phyloP scores from a whole-genome alignment of 1,139 yeast genomes.

The Candida sp. region DNA sequence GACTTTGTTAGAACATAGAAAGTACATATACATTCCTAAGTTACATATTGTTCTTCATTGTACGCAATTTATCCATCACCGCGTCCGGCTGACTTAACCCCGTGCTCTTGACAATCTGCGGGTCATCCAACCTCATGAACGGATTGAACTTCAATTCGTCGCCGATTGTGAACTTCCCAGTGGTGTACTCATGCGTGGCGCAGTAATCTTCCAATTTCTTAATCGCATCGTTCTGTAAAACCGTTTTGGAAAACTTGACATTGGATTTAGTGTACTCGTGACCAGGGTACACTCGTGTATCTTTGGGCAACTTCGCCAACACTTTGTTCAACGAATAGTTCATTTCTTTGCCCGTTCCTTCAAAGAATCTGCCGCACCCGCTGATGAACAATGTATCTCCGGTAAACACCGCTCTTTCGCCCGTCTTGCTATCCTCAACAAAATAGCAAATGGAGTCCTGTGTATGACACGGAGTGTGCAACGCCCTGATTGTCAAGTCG shows the following conservation, averaged over 20 bases:
- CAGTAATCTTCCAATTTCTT: conserved; percentile 55
- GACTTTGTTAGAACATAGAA: conserved; percentile 33
- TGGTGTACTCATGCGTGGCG: conserved; percentile 64
- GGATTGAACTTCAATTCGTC: conserved; percentile 90
- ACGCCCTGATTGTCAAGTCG: conserved; percentile 69
- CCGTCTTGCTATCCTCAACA: conserved; percentile 63
- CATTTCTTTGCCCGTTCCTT: conserved; percentile 88
- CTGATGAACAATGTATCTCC: conserved; percentile 95
- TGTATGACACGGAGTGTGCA: conserved; percentile 98
- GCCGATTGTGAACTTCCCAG: conserved; percentile 83
- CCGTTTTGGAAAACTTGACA: conserved; percentile 71
- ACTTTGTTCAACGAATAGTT: conserved; percentile 62
- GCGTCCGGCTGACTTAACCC: conserved; percentile 40
- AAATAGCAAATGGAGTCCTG: conserved; percentile 93
- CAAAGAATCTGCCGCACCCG: conserved; percentile 98
- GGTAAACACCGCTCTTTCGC: conserved; percentile 80
- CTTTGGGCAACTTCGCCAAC: conserved; percentile 65
- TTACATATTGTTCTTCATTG: conserved; percentile 61
- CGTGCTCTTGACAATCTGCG: conserved; percentile 53
- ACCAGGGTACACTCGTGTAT: conserved; percentile 85
- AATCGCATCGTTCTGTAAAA: conserved; percentile 61
- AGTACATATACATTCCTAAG: not conserved
- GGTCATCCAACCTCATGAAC: conserved; percentile 77
- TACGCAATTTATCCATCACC: conserved; percentile 71
- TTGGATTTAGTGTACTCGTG: conserved; percentile 94